A percentile compares a stretch with the other conserved stretches of the same genome.
These are phyloP conservation scores for Penicillium arizonense DNA, from an alignment of 495 filamentous ascomycete genomes.

Conservation along the genomic window DNA sequence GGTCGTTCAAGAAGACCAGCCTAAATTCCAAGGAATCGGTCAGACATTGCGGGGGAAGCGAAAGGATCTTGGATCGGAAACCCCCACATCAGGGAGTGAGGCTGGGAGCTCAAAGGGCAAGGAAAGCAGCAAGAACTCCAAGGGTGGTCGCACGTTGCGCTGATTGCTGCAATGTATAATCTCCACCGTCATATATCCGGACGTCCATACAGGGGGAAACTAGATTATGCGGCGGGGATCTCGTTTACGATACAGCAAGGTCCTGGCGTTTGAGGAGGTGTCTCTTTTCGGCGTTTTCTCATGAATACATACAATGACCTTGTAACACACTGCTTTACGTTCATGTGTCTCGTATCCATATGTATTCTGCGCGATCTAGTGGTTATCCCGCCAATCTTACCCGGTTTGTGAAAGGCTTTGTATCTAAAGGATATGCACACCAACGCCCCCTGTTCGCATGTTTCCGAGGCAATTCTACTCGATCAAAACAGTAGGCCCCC, in stretches of 20 bases:
- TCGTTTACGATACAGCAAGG: conserved; percentile 30
- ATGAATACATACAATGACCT: conserved; percentile 1
- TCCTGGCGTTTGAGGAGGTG: conserved; percentile 21
- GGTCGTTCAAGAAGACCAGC: conserved; percentile 59
- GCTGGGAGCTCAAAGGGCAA: conserved; percentile 30
- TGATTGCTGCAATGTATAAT: conserved; percentile 12
- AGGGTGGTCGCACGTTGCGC: conserved; percentile 22
- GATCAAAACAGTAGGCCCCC: too few relatives aligned
- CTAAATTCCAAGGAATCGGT: conserved; percentile 82
- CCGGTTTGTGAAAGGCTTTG: too few relatives aligned
- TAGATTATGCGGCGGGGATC: conserved; percentile 10
- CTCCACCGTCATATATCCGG: conserved; percentile 6
- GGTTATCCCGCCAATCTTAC: neutral
- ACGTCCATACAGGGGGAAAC: conserved; percentile 8
- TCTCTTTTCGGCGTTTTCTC: neutral
- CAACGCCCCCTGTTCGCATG: too few relatives aligned
- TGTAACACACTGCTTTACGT: neutral
- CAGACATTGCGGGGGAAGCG: conserved; percentile 74
- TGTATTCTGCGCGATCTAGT: neutral
- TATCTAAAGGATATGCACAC: too few relatives aligned
- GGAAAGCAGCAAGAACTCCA: conserved; percentile 9
- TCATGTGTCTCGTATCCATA: neutral
- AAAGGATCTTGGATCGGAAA: conserved; percentile 45
- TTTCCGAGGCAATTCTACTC: too few relatives aligned
- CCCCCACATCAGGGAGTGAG: conserved; percentile 36